Evolutionary conservation across 257 asterid genomes (phyloP).

Genomic region (Solanum neorickii): DNA sequence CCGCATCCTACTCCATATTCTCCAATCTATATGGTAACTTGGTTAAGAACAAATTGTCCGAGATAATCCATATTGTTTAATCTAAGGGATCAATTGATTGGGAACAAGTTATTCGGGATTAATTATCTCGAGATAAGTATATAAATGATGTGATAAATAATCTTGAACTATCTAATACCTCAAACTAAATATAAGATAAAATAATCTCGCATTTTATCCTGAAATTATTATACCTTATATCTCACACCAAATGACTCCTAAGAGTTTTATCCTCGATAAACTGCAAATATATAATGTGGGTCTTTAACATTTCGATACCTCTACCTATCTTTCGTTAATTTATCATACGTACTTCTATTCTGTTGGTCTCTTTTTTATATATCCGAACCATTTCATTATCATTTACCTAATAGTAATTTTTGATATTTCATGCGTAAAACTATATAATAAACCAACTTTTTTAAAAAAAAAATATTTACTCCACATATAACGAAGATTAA

Average conservation of each 20-base stretch:
- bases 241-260: neutral
- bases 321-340: neutral
- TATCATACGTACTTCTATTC: neutral
- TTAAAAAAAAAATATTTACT: neutral
- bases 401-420: neutral
- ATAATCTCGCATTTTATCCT: too few species aligned
- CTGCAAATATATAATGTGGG: fast-evolving
- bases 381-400: neutral
- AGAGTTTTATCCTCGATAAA: neutral
- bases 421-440: neutral
- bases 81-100: neutral
- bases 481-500: neutral
- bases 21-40: neutral
- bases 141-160: too few species aligned
- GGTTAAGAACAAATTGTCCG: neutral
- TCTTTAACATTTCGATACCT: neutral
- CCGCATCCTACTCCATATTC: neutral
- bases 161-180: neutral
- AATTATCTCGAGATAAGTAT: neutral
- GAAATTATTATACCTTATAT: too few species aligned
- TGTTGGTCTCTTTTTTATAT: neutral
- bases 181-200: too few species aligned
- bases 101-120: neutral
- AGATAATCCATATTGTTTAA: too few species aligned
- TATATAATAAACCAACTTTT: neutral